Base-by-base conservation (phyloP, 805 yeast species). In the Kregervanrija fluxuum region DNA sequence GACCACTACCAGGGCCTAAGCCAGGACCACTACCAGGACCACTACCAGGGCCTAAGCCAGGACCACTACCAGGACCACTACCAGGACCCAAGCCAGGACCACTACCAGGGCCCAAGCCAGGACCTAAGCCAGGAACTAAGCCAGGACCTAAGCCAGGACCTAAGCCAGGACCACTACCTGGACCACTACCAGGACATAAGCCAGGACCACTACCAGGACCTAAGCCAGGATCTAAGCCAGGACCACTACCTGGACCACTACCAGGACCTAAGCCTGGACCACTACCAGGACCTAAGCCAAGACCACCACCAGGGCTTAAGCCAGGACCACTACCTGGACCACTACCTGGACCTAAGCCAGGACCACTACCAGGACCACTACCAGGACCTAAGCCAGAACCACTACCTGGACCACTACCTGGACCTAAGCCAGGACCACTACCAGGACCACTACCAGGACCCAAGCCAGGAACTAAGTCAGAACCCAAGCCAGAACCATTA, bases 21-120 rank as follows among this genome's bases (percentile, higher is more conserved):
- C 51, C 49, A 16, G 41, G 34, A 6, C 49, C 49, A 2, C 11
- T 11, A 22, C 43, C 69, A 69, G 50, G 68, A 6, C 64, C 51
- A 1, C 68, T 66, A 12, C 64, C 64, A 48, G 39, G 30, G 15
- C 48, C 48, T 13, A 6, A 9, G 2, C 51, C 50, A 39, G 37
- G 37, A 2, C 47, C 47, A 10, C 4, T 12, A 2, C 51, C 49
- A 16, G 41, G 34, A 3, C 49, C 49, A 3, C 9, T 12, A 12
- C 44, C 47, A 11, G 44, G 32, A 1, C 48, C 40, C 11, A 15
- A 8, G 35, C 39, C 37, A 6, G 36, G 13, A 5, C 35, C 28
- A 22, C 8, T 22, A 22, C 28, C 28, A 22, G 28, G 28, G 28
- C 28, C 28, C 3, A 4, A 4, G 5, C 43, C 69, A 69, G 50